Percentiles rank a stretch among this genome's conserved stretches.
Evolutionary conservation across 805 yeast genomes (phyloP).

Genomic region (Candida namnaoensis): DNA sequence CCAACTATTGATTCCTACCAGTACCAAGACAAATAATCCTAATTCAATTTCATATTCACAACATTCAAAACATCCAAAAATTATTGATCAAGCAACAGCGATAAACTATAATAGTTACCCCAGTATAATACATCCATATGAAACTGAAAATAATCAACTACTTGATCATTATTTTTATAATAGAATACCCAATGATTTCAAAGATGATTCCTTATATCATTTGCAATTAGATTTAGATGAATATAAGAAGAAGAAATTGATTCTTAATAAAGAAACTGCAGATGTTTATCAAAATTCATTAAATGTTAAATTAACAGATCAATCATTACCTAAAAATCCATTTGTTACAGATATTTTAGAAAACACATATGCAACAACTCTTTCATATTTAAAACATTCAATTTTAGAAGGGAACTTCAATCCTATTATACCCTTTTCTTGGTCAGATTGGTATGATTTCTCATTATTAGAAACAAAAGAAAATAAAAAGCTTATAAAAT

Average conservation of each 20-base stretch:
- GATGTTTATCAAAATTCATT: background rate
- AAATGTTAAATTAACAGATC: background rate
- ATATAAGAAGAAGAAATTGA: no score
- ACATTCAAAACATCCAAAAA: no score
- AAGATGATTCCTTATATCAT: background rate
- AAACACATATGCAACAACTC: background rate
- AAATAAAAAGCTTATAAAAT: background rate
- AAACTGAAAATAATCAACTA: no score
- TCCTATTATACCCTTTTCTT: constrained; percentile 4
- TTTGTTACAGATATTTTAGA: background rate
- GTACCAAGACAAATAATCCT: no score
- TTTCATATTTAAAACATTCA: background rate
- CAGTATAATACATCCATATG: no score
- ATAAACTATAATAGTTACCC: no score
- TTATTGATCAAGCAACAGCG: no score
- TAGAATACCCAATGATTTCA: background rate
- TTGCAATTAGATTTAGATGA: background rate
- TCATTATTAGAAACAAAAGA: background rate
- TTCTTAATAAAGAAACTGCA: no score
- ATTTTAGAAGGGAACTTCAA: constrained; percentile 15
- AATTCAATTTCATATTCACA: no score
- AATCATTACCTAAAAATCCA: background rate
- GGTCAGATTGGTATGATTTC: constrained; percentile 6
- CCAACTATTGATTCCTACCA: no score
- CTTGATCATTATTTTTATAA: background rate